phyloP scores from a whole-genome alignment of 495 filamentous ascomycete species.

The Corynascus novoguineensis region DNA sequence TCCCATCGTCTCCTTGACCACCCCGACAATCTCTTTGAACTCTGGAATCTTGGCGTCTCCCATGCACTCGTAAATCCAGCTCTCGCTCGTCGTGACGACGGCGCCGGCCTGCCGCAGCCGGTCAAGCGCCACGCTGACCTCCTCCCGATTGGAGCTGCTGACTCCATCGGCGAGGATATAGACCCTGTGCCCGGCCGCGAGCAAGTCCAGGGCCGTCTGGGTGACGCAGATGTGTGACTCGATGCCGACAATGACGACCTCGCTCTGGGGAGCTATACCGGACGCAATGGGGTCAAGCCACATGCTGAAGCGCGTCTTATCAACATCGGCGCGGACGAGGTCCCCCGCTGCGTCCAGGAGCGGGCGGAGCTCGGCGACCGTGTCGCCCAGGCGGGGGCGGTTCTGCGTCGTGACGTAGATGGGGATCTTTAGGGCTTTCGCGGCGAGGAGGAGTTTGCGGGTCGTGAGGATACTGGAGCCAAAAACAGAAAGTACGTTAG shows the following conservation, averaged over 20 bases:
- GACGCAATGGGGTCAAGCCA: slow-evolving; percentile 45
- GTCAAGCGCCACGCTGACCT: slow-evolving; percentile 72
- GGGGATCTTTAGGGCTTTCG: slow-evolving; percentile 64
- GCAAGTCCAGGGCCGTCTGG: slow-evolving; percentile 80
- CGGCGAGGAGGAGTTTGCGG: slow-evolving; percentile 49
- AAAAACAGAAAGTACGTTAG: neutral
- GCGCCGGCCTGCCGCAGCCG: slow-evolving; percentile 71
- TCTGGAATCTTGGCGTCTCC: slow-evolving; percentile 72
- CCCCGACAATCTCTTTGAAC: slow-evolving; percentile 64
- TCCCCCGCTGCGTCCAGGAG: slow-evolving; percentile 26
- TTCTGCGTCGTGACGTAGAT: slow-evolving; percentile 82
- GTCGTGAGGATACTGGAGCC: slow-evolving; percentile 46
- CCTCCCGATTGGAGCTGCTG: slow-evolving; percentile 74
- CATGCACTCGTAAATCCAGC: slow-evolving; percentile 87
- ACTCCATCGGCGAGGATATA: slow-evolving; percentile 92
- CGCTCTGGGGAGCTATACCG: neutral
- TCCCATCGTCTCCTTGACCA: slow-evolving; percentile 73
- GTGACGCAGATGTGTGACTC: slow-evolving; percentile 93
- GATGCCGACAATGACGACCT: slow-evolving; percentile 73
- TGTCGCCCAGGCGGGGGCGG: slow-evolving; percentile 65
- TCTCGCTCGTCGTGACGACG: slow-evolving; percentile 81
- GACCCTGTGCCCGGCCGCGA: slow-evolving; percentile 68
- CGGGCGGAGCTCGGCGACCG: slow-evolving; percentile 59
- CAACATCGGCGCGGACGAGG: slow-evolving; percentile 51
- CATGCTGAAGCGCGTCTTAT: slow-evolving; percentile 94